These are phyloP conservation scores for Colletotrichum neosansevieriae DNA, from an alignment of 2,329 filamentous ascomycete genomes.

Conservation along the genomic window DNA sequence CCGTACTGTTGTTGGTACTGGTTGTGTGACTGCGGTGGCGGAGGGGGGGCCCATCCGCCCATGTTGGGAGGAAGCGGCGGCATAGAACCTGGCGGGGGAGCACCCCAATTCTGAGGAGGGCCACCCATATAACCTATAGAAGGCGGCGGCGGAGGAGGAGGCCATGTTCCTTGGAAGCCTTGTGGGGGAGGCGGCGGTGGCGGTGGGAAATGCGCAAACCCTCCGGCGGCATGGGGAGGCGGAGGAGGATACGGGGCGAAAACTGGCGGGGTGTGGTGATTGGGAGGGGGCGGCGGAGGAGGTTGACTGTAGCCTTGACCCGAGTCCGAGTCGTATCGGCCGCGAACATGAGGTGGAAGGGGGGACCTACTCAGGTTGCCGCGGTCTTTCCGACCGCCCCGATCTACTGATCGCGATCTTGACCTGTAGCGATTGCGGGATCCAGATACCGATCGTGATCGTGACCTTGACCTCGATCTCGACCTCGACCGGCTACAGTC, in stretches of 20 bases:
- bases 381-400: slow-evolving; percentile 34
- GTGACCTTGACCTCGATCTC: slow-evolving; percentile 29
- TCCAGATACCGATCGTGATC: slow-evolving; percentile 25
- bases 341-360: slow-evolving; percentile 26
- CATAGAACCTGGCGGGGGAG: slow-evolving; percentile 26
- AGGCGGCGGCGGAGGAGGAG: slow-evolving; percentile 50
- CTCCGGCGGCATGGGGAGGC: slow-evolving; percentile 41
- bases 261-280: slow-evolving; percentile 13
- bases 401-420: slow-evolving; percentile 41
- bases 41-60: slow-evolving; percentile 33
- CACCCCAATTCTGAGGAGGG: slow-evolving; percentile 41
- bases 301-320: slow-evolving; percentile 26
- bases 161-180: slow-evolving; percentile 58
- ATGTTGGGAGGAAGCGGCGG: slow-evolving; percentile 23
- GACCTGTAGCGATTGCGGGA: slow-evolving; percentile 36
- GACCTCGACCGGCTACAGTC: slow-evolving; percentile 47
- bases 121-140: slow-evolving; percentile 40
- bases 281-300: slow-evolving; percentile 45
- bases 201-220: slow-evolving; percentile 47
- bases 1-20: slow-evolving; percentile 30
- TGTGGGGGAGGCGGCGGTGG: slow-evolving; percentile 49
- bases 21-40: slow-evolving; percentile 34
- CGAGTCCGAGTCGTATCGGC: slow-evolving; percentile 27
- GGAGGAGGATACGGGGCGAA: slow-evolving; percentile 41
- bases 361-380: slow-evolving; percentile 20